phyloP scores from a whole-genome alignment of 305 asterid species.

The Fraxinus paxiana region DNA sequence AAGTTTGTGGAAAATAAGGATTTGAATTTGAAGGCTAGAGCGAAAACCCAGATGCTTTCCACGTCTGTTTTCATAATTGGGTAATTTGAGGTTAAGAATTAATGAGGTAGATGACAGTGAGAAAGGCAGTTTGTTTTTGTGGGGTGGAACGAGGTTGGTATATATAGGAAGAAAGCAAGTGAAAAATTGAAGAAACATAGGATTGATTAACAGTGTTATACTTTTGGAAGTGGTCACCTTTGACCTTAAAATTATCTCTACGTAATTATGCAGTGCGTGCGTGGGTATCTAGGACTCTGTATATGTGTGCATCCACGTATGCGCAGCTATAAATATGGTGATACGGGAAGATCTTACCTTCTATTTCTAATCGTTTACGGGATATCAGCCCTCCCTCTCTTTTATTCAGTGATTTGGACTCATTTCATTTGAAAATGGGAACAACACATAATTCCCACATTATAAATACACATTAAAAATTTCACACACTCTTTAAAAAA shows the following conservation, averaged over 20 bases:
- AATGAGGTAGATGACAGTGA: not conserved
- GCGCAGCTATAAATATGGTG: not conserved
- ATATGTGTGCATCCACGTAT: not conserved
- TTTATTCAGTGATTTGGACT: no score
- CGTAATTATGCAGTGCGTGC: not conserved
- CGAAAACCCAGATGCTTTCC: conserved; percentile 55
- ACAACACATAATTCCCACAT: no score
- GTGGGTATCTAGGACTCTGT: not conserved
- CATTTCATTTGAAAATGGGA: no score
- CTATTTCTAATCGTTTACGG: not conserved
- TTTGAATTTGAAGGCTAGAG: conserved; percentile 48
- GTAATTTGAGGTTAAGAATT: not conserved
- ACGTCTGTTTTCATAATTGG: conserved; percentile 34
- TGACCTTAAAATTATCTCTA: not conserved
- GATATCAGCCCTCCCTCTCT: no score
- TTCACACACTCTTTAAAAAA: no score
- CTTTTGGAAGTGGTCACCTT: conserved; percentile 14
- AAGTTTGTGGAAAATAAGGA: conserved; percentile 32
- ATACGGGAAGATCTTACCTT: not conserved
- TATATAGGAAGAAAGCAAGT: not conserved
- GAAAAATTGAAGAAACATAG: conserved; percentile 5
- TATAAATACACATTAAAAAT: no score
- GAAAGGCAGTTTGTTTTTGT: not conserved
- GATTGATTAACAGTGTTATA: not conserved
- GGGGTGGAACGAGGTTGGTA: not conserved